Evolutionary conservation across 768 basidiomycete species (phyloP), one percentile per base, ranked within the genome.

Genomic region (Leccinum pellstonianum): DNA sequence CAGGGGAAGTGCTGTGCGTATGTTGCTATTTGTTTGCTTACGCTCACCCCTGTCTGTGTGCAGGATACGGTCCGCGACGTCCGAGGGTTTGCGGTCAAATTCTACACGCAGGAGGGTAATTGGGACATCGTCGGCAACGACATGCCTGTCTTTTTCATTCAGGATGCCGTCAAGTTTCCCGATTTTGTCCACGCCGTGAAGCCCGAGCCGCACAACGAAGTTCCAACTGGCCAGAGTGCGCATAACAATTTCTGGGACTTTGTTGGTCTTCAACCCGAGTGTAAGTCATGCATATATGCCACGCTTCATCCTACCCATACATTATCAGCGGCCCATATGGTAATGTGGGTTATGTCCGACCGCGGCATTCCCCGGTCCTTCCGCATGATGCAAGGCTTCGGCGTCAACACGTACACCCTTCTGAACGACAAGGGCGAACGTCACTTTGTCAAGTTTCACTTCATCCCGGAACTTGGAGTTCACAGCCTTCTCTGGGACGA

Each of bases 211-310:
- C 83, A 91, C 49, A 91, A 90, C 60, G 93, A 94, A 64, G 81
- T 90, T 0, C 88, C 88, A 3, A 81, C 82, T 52, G 87, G 83
- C 3, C 87, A 88, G 69, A 75, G 66, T 17, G 86, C 88, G 1
- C 91, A 93, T 68, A 91, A 94, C 75, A 92, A 89, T 66, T 91
- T 93, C 62, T 95, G 91, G 90, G 92, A 93, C 68, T 93, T 88
- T 64, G 85, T 85, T 41, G 82, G 84, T 47, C 77, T 91, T 31
- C 84, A 86, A 66, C 82, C 88, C 1, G 87, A 91, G 68, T 80
- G 86, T 80, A 71, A 54, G 71, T 64, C 15, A 19, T 52, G 12
- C 7, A 17, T 46, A 58, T 54, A n/a, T 12, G 23, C 49, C 25
- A 9, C 19, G 8, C 19, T 17, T 41, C 31, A 27, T 21, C 21